Conservation (phyloP, 2,329 filamentous ascomycete species). For the Aurifilum marmelostoma region DNA sequence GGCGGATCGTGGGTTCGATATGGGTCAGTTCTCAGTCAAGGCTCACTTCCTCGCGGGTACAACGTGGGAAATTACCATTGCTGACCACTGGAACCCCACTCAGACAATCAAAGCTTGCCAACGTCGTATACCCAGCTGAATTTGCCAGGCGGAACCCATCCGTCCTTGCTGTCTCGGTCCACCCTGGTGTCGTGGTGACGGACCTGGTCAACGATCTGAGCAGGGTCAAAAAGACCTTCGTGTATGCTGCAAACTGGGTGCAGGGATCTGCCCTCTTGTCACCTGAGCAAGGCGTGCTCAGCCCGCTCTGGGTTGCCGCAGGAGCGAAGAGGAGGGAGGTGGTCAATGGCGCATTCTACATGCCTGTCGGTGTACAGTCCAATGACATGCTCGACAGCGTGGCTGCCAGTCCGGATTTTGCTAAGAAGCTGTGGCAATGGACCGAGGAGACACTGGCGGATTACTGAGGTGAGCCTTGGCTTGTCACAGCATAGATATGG, state of each 20-base stretch:
- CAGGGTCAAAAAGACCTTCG: constrained; percentile 26
- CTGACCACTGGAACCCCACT: constrained; percentile 36
- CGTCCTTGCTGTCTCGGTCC: constrained; percentile 34
- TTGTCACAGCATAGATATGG: neutral
- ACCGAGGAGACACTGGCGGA: constrained; percentile 39
- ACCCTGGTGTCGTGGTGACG: constrained; percentile 37
- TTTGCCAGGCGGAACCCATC: constrained; percentile 35
- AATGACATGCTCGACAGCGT: constrained; percentile 33
- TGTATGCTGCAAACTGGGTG: constrained; percentile 30
- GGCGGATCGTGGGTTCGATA: constrained; percentile 34
- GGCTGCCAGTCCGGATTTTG: constrained; percentile 37
- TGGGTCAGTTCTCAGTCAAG: constrained; percentile 29
- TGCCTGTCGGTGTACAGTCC: constrained; percentile 39
- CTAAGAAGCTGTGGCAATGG: constrained; percentile 41
- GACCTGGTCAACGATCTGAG: constrained; percentile 32
- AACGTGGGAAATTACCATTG: neutral
- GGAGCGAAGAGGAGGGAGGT: constrained; percentile 35
- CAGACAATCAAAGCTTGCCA: constrained; percentile 40
- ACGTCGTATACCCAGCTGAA: constrained; percentile 36
- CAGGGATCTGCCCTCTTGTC: constrained; percentile 28
- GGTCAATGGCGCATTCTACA: constrained; percentile 42
- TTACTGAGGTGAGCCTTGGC: constrained; percentile 2
- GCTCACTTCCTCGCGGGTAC: neutral
- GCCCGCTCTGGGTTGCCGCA: constrained; percentile 46
- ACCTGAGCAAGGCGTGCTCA: constrained; percentile 43